A percentile compares a stretch with the other conserved stretches of the same genome.
Evolutionary conservation across 352 stramenopile species (phyloP).

Genomic region (Aphanomyces invadans): DNA sequence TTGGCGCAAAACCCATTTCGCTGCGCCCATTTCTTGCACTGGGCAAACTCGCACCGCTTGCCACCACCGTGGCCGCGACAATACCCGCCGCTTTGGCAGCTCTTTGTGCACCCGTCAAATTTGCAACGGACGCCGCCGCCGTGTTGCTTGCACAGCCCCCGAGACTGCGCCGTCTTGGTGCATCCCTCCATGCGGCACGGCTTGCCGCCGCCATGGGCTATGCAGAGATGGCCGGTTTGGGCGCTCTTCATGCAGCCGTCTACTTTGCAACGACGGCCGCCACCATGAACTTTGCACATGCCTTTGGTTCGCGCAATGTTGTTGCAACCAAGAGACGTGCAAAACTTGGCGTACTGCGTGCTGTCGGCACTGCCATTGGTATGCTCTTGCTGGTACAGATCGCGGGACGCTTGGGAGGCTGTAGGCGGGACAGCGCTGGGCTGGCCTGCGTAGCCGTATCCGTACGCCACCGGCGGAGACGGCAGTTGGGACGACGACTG

Average conservation of each 20-base stretch:
- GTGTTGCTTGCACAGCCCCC: conserved; percentile 78
- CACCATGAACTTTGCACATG: conserved; percentile 82
- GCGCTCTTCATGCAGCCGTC: conserved; percentile 84
- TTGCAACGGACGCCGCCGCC: conserved; percentile 79
- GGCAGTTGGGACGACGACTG: conserved; percentile 31
- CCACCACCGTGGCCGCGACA: conserved; percentile 75
- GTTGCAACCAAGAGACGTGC: conserved; percentile 54
- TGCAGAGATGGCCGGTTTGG: conserved; percentile 77
- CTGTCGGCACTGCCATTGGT: background rate
- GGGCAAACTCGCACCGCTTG: conserved; percentile 76
- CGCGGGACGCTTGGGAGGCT: background rate
- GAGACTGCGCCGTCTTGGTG: conserved; percentile 77
- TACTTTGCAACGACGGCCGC: conserved; percentile 72
- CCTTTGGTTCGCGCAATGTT: conserved; percentile 69
- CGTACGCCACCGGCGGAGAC: conserved; percentile 23
- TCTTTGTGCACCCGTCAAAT: conserved; percentile 82
- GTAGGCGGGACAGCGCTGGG: background rate
- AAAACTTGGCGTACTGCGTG: conserved; percentile 23
- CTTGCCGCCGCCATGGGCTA: conserved; percentile 76
- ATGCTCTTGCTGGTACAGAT: conserved; percentile 1
- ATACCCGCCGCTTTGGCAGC: conserved; percentile 75
- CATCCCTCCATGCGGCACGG: conserved; percentile 79
- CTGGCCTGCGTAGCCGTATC: background rate
- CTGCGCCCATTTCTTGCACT: conserved; percentile 83
- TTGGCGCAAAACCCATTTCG: conserved; percentile 83